A percentile compares a stretch with the other conserved stretches of the same genome.
Evolutionary conservation across 2,329 filamentous ascomycete species (phyloP).

Genomic region (Diaporthe eres): DNA sequence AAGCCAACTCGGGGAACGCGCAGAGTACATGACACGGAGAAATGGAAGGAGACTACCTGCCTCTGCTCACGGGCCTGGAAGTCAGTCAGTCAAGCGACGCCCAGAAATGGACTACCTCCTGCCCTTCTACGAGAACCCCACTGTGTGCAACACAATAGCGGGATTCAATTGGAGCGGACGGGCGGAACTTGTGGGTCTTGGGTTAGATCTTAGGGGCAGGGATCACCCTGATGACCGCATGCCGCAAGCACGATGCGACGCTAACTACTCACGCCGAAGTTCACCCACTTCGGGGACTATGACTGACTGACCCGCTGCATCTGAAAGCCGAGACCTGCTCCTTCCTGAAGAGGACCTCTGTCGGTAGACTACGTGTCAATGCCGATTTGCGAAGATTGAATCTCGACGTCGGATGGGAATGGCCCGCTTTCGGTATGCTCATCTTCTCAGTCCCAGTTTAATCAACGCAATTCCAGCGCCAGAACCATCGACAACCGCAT

Average conservation of each 20-base stretch:
- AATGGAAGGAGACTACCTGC: constrained; percentile 30
- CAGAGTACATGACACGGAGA: constrained; percentile 34
- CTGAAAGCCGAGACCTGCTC: constrained; percentile 17
- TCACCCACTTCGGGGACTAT: constrained; percentile 10
- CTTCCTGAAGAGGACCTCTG: neutral
- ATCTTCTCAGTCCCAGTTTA: neutral
- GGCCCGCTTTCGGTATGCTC: neutral
- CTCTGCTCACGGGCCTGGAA: constrained; percentile 12
- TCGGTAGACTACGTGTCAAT: neutral
- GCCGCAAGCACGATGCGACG: constrained; percentile 2
- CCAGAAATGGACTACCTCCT: constrained; percentile 7
- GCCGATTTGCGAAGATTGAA: neutral
- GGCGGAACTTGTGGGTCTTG: constrained; percentile 36
- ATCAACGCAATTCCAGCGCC: neutral
- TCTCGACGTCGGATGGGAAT: constrained; percentile 10
- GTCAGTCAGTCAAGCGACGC: constrained; percentile 24
- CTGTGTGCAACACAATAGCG: neutral
- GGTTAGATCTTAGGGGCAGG: neutral
- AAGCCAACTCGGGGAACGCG: neutral
- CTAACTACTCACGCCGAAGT: constrained; percentile 14
- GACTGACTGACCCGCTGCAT: constrained; percentile 10
- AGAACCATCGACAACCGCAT: neutral
- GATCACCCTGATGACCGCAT: constrained; percentile 20
- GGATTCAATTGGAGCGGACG: constrained; percentile 38
- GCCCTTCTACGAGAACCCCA: constrained; percentile 12